Base-by-base conservation (phyloP, 2,329 filamentous ascomycete species). In the Fusarium sp. region DNA sequence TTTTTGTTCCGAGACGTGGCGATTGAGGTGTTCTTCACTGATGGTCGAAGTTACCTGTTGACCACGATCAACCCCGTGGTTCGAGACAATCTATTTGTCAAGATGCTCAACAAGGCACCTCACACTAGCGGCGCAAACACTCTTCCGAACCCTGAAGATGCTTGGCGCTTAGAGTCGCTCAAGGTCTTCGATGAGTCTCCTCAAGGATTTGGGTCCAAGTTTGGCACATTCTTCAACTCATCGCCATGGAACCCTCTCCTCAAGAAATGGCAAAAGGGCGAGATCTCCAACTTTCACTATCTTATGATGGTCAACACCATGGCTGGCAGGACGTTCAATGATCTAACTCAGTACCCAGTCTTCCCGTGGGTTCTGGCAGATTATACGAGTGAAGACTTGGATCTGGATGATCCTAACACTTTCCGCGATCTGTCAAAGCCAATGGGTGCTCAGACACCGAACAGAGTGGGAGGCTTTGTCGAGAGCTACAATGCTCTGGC, bases 231-330 rank as follows among this genome's bases (percentile, higher is more conserved):
- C 17, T 98, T 99, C 84, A 94, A 94, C 71, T 89, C 94, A 27
- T 91, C 90, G 1, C 89, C 93, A 0, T 93, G 92, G 80, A 95
- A 94, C 73, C 93, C 95, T 14, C 91, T 94, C 13, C 97, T 96
- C 77, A 92, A 92, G 72, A 92, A 91, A 80, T 99, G 96, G 96
- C 89, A 96, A 65, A 92, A 91, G 79, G 96, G 97, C 17, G 96
- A 99, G 77, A 94, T 98, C 54, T 98, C 95, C 18, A 99, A 99
- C 80, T 99, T 99, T 77, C 94, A 98, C 81, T 99, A 99, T 79
- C 88, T 99, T 39, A 99, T 99, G 95, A 91, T 98, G 67, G 91
- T 99, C 78, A 99, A 99, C 79, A 98, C 96, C 0, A 94, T 99
- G 88, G 97, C 97, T 33, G 96, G 96, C 5, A 88, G 96, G 57